Evolutionary conservation across 345 rosid genomes (phyloP).

Genomic region (Moricandia arvensis): DNA sequence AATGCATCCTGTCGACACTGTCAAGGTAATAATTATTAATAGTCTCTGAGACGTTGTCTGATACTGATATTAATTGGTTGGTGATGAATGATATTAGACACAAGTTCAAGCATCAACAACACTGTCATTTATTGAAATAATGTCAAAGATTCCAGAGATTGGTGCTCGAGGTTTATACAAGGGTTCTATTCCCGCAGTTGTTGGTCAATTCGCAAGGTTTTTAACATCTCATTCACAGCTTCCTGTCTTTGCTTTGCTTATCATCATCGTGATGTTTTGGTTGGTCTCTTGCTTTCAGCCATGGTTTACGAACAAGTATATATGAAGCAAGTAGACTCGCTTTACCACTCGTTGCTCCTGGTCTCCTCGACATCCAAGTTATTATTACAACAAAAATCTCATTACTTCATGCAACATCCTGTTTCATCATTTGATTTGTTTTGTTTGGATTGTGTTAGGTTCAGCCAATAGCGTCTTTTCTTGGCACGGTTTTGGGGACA

Average conservation of each 20-base stretch:
- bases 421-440: conserved; percentile 5
- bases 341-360: conserved; percentile 73
- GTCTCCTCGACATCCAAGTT: conserved; percentile 83
- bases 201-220: conserved; percentile 97
- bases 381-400: conserved; percentile 9
- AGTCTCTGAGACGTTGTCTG: background rate
- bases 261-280: background rate
- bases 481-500: conserved; percentile 84
- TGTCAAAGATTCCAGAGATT: conserved; percentile 81
- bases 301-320: conserved; percentile 90
- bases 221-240: conserved; percentile 7
- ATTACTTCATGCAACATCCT: background rate
- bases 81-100: conserved; percentile 46
- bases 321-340: conserved; percentile 79
- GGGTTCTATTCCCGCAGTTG: conserved; percentile 91
- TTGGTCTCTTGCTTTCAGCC: conserved; percentile 44
- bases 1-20: conserved; percentile 86
- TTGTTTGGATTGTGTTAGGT: conserved; percentile 43
- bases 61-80: background rate
- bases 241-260: background rate
- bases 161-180: conserved; percentile 79
- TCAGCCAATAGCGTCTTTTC: conserved; percentile 81
- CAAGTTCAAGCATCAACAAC: conserved; percentile 91
- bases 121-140: conserved; percentile 62
- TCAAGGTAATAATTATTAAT: conserved; percentile 49